These are phyloP conservation scores for Diaporthe nobilis DNA, from an alignment of 2,329 filamentous ascomycete genomes.

Conservation along the genomic window DNA sequence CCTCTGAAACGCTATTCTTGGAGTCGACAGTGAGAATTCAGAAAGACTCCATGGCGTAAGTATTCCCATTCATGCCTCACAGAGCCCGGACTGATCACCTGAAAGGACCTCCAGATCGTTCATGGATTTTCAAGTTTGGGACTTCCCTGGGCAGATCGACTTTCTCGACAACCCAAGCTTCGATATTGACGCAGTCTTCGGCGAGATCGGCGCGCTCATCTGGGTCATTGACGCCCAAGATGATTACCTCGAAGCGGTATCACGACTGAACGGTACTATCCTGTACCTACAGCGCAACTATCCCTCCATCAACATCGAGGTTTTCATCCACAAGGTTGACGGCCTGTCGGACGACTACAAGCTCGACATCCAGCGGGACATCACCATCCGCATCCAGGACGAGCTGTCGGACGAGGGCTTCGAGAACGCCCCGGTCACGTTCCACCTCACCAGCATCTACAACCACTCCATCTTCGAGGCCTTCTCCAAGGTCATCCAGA, in stretches of 20 bases:
- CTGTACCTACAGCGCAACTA: slow-evolving; percentile 90
- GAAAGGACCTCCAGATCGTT: slow-evolving; percentile 77
- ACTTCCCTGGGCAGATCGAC: slow-evolving; percentile 95
- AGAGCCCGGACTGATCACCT: slow-evolving; percentile 7
- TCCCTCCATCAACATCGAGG: slow-evolving; percentile 95
- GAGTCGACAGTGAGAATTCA: slow-evolving; percentile 96
- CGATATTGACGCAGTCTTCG: slow-evolving; percentile 94
- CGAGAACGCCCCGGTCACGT: slow-evolving; percentile 93
- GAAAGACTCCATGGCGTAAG: slow-evolving; percentile 95
- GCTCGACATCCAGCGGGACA: slow-evolving; percentile 95
- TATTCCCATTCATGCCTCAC: neutral
- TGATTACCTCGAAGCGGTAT: slow-evolving; percentile 94
- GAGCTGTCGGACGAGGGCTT: slow-evolving; percentile 94
- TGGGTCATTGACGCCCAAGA: slow-evolving; percentile 99
- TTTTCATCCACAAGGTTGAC: slow-evolving; percentile 99
- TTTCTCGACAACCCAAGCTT: slow-evolving; percentile 88
- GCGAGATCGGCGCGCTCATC: slow-evolving; percentile 92
- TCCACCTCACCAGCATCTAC: slow-evolving; percentile 98
- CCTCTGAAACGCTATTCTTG: slow-evolving; percentile 94
- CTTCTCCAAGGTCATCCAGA: slow-evolving; percentile 98
- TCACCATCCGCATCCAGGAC: slow-evolving; percentile 95
- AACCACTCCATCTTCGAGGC: slow-evolving; percentile 98
- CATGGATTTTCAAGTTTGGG: slow-evolving; percentile 99
- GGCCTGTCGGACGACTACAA: slow-evolving; percentile 98
- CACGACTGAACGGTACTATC: slow-evolving; percentile 88